Percentiles rank a stretch among this genome's conserved stretches.
Conservation (phyloP, 1,284 basidiomycete genomes). For the Naganishia liquefaciens region DNA sequence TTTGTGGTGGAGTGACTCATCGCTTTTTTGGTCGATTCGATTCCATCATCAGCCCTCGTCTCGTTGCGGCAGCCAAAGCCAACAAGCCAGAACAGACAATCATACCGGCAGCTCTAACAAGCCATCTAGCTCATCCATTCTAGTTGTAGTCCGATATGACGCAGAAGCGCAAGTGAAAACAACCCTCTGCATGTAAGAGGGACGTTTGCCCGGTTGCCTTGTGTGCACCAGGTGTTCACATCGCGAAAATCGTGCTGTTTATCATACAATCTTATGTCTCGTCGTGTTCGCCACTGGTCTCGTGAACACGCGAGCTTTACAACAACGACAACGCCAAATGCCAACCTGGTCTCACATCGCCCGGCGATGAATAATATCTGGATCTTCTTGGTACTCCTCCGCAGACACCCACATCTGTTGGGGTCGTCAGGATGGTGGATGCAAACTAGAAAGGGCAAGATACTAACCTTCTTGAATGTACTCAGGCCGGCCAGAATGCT, state of each 20-base stretch:
- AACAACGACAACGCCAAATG: neutral
- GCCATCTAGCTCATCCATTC: no score
- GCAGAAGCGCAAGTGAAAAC: no score
- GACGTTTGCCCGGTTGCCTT: no score
- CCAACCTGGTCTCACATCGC: slow-evolving; percentile 41
- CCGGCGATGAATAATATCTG: slow-evolving; percentile 82
- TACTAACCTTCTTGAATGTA: slow-evolving; percentile 87
- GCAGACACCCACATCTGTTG: slow-evolving; percentile 96
- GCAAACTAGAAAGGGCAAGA: slow-evolving; percentile 17
- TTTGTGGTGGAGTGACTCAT: neutral
- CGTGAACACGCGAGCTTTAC: slow-evolving; percentile 2
- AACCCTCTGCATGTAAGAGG: no score
- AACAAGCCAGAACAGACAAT: no score
- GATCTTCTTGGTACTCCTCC: slow-evolving; percentile 99
- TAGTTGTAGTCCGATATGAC: no score
- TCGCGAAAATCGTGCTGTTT: neutral
- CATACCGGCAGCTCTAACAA: no score
- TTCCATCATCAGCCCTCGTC: no score
- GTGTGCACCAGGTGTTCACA: no score
- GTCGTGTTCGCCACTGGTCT: slow-evolving; percentile 1
- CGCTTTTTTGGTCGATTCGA: no score
- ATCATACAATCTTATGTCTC: neutral
- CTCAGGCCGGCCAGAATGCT: slow-evolving; percentile 91
- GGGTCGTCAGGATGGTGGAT: neutral
- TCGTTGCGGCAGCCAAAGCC: no score